Base-by-base conservation (phyloP, 2,329 filamentous ascomycete species). In the Xylariaceae sp. region DNA sequence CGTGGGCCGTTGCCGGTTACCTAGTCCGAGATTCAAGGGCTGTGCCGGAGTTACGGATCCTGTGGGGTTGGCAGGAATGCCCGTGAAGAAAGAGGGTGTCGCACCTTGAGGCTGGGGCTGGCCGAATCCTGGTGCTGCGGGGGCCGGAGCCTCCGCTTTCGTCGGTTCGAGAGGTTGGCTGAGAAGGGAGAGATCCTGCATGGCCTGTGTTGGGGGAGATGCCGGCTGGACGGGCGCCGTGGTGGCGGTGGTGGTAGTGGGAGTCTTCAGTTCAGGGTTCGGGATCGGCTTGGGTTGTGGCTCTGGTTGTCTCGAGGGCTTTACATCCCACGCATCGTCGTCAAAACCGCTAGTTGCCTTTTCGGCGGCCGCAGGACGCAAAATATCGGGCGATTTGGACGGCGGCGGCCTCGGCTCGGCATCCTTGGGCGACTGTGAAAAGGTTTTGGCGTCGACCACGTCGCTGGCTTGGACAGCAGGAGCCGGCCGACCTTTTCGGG, bases 251-350 rank as follows among this genome's bases (percentile, higher is more conserved):
- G 22, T 27, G 22, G 22, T 27, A 39, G 69, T 61, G 36, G 68
- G 59, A 12, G 64, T 56, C 42, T 68, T 70, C 5, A 75, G 76
- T 32, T 80, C 78, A 68, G 89, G 76, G 4, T 87, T 86, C 49
- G 88, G 71, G 19, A 76, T 69, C 38, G 77, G 75, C 47, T 74
- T 71, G 47, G 69, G 60, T 18, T 73, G 68, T 49, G 61, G 63
- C 39, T 63, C 69, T 49, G 66, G 61, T 44, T 84, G 80, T 64
- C 83, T 86, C 12, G 86, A 81, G 15, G 90, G 89, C 72, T 96
- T 96, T 44, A 96, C 86, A 62, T 95, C 89, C 94, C 94, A 99
- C 9, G 94, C 94, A 73, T 97, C 90, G 63, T 97, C 94, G 45
- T 99, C 94, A 63, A 97, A 97, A 51, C 76, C 73, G 27, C 58